phyloP scores from a whole-genome alignment of 495 filamentous ascomycete genomes.

The Penicillium crystallinum region DNA sequence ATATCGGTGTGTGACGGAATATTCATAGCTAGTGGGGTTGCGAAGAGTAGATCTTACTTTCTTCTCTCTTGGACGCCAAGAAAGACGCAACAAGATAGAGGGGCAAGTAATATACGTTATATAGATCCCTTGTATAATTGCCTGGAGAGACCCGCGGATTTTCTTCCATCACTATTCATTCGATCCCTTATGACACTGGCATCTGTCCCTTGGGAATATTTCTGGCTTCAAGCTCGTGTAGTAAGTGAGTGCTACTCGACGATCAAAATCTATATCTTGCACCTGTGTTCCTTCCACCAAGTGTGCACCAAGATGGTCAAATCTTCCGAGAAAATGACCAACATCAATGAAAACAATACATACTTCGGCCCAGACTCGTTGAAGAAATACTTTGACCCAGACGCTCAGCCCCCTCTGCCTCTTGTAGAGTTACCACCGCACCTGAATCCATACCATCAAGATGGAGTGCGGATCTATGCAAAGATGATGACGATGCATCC shows the following conservation, averaged over 20 bases:
- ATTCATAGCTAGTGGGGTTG: neutral
- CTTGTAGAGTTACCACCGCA: slow-evolving; percentile 54
- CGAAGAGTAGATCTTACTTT: neutral
- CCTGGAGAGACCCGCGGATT: neutral
- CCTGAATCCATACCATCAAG: slow-evolving; percentile 50
- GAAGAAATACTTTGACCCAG: slow-evolving; percentile 54
- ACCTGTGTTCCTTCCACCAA: neutral
- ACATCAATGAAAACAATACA: slow-evolving; percentile 46
- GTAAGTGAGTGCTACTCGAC: neutral
- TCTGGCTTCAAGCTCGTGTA: neutral
- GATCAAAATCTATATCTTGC: neutral
- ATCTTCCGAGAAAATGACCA: slow-evolving; percentile 26
- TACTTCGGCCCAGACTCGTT: slow-evolving; percentile 51
- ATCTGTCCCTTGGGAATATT: neutral
- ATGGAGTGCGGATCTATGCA: slow-evolving; percentile 58
- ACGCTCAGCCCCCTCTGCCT: slow-evolving; percentile 50
- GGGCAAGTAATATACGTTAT: neutral
- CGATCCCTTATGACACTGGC: neutral
- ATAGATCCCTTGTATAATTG: slow-evolving; percentile 7
- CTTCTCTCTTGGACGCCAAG: slow-evolving; percentile 15
- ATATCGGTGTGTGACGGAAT: neutral
- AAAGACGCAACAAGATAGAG: slow-evolving; percentile 3
- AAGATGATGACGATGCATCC: slow-evolving; percentile 61
- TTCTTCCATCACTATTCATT: neutral
- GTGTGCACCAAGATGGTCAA: neutral